A percentile compares a stretch with the other conserved stretches of the same genome.
phyloP scores from a whole-genome alignment of 495 filamentous ascomycete genomes.

The Pyronema omphalodes region DNA sequence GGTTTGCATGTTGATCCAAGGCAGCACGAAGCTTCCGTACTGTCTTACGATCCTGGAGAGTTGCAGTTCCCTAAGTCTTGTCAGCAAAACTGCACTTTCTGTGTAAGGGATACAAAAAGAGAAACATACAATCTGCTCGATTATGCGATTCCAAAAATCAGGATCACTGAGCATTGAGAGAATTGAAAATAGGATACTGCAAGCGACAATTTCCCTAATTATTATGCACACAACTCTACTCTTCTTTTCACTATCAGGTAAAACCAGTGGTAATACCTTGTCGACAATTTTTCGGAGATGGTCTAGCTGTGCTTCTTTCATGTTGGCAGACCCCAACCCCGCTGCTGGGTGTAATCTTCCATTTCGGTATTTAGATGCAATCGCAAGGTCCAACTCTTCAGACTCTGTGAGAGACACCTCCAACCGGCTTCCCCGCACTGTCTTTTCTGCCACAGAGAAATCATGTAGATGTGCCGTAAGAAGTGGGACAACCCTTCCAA shows the following conservation, averaged over 20 bases:
- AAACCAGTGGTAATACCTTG: slow-evolving; percentile 51
- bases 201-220: slow-evolving; percentile 66
- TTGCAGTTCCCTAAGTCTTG: slow-evolving; percentile 42
- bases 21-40: slow-evolving; percentile 87
- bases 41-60: slow-evolving; percentile 88
- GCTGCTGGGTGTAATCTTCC: slow-evolving; percentile 81
- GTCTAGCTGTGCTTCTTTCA: slow-evolving; percentile 65
- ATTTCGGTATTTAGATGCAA: slow-evolving; percentile 78
- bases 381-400: slow-evolving; percentile 83
- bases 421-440: slow-evolving; percentile 68
- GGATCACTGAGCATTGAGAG: slow-evolving; percentile 63
- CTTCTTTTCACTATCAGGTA: slow-evolving; percentile 53
- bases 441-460: slow-evolving; percentile 76
- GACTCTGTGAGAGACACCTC: slow-evolving; percentile 86
- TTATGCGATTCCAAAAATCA: slow-evolving; percentile 90
- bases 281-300: slow-evolving; percentile 56
- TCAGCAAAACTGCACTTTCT: neutral
- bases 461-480: slow-evolving; percentile 81
- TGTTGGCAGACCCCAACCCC: slow-evolving; percentile 62
- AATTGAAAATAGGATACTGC: slow-evolving; percentile 53
- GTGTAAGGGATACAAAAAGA: no score
- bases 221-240: slow-evolving; percentile 65
- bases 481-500: slow-evolving; percentile 68
- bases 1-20: slow-evolving; percentile 85
- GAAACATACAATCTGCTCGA: slow-evolving; percentile 54